phyloP scores from a whole-genome alignment of 1,284 basidiomycete genomes.

The Apiotrichum veenhuisii region DNA sequence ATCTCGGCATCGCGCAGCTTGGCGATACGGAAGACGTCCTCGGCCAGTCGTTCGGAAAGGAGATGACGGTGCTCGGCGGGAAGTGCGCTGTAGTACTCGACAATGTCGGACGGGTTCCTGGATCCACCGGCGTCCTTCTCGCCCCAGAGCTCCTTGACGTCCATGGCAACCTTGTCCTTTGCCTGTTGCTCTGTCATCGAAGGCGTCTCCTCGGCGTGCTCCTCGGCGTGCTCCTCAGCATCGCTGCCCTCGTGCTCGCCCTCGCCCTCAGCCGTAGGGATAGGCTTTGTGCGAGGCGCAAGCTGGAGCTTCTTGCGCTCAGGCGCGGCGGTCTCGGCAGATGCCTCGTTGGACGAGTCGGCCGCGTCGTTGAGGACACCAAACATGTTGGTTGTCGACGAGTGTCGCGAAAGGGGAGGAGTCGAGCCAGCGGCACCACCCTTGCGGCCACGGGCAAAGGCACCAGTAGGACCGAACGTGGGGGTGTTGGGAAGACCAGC shows the following conservation, averaged over 20 bases:
- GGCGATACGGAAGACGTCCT: constrained; percentile 81
- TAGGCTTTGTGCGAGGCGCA: constrained; percentile 59
- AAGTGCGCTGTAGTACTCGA: constrained; percentile 67
- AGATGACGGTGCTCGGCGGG: constrained; percentile 55
- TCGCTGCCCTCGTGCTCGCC: constrained; percentile 25
- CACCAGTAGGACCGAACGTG: constrained; percentile 78
- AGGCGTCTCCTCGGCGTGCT: constrained; percentile 50
- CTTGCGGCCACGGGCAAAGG: constrained; percentile 67
- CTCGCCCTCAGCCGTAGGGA: constrained; percentile 46
- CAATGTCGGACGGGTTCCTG: constrained; percentile 46
- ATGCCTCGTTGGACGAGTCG: constrained; percentile 47
- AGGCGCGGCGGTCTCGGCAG: constrained; percentile 52
- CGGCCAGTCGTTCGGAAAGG: constrained; percentile 69
- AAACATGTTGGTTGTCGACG: constrained; percentile 82
- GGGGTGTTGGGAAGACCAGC: constrained; percentile 66
- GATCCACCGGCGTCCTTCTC: constrained; percentile 48
- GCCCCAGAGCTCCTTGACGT: constrained; percentile 54
- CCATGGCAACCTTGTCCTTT: constrained; percentile 65
- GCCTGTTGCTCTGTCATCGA: constrained; percentile 67
- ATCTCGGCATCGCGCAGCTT: constrained; percentile 80
- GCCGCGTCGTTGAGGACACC: constrained; percentile 62
- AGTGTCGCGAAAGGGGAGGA: constrained; percentile 68
- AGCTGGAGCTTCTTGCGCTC: constrained; percentile 73
- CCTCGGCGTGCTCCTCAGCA: constrained; percentile 53
- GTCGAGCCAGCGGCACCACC: constrained; percentile 55